Base-by-base conservation (phyloP, 371 early-diverging fungal species). In the Dinochytrium kinnereticum region DNA sequence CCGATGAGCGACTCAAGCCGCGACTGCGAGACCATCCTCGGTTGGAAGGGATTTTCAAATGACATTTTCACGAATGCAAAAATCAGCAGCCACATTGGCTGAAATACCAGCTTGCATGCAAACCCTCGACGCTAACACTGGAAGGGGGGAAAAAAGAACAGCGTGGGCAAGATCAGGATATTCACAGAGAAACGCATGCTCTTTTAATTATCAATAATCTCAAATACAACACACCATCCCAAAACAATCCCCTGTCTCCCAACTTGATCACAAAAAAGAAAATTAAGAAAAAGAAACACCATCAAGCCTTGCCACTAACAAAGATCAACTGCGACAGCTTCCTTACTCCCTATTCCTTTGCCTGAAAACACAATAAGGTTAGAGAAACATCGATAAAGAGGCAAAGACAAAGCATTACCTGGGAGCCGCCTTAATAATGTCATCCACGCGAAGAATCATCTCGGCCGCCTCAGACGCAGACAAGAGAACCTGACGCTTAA, bases 391-490 rank as follows among this genome's bases (percentile, higher is more conserved):
- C 7, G 44, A 44, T 44, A 51, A 30, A 61, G 5, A 26, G 24
- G 3, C 7, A 59, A 67, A 49, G 30, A 53, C 7, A 26, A 31
- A 17, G 28, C 37, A 51, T 13, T 67, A 76, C 76, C 84, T 80
- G 21, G 85, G 85, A 24, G 85, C 85, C 44, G 95, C 93, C 79
- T 98, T 94, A 81, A 99, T 95, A 78, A 99, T 97, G 80, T 98
- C 97, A 85, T 99, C 99, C 50, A 99, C 99, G 77, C 99, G 93
- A 39, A 99, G 86, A 80, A 99, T 96, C 95, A 98, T 95, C 87
- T 99, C 99, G 51, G 99, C 97, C 17, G 98, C 98, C 85, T 99
- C 99, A 19, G 96, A 91, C 38, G 99, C 99, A 78, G 95, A 94
- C 71, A 95, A 85, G 61, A 99, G 87, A 26, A 99, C 97, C 82